Percentiles rank a stretch among this genome's conserved stretches.
These are phyloP conservation scores for Gastrodia elata DNA, from an alignment of 106 monocot species.

Conservation along the genomic window DNA sequence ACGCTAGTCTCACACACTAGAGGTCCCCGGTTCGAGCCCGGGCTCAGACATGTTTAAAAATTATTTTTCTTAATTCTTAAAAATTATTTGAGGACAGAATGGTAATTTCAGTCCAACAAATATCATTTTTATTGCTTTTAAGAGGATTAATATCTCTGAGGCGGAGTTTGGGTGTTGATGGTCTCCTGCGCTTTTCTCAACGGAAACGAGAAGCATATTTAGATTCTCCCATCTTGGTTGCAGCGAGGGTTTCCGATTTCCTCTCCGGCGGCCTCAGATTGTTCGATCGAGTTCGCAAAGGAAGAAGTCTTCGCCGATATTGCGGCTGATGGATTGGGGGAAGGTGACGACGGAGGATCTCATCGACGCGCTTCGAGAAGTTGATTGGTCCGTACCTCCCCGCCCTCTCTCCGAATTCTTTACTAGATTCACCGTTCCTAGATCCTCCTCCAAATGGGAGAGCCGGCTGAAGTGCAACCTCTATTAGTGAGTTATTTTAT, in stretches of 20 bases:
- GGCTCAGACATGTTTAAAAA: constrained; percentile 15
- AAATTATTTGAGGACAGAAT: background rate
- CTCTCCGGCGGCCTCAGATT: background rate
- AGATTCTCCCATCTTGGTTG: background rate
- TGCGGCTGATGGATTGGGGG: constrained; percentile 78
- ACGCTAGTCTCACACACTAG: constrained; percentile 32
- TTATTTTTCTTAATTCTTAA: background rate
- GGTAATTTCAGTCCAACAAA: background rate
- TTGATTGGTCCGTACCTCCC: constrained; percentile 86
- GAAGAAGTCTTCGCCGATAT: background rate
- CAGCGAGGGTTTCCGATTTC: background rate
- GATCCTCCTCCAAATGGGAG: constrained; percentile 89
- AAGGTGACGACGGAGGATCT: constrained; percentile 92
- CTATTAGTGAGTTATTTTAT: constrained; percentile 68
- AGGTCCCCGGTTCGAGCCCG: constrained; percentile 30
- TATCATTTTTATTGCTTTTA: too few relatives aligned
- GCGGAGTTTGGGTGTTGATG: too few relatives aligned
- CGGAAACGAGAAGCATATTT: background rate
- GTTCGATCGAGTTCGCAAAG: background rate
- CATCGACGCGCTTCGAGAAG: constrained; percentile 83
- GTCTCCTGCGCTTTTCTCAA: too few relatives aligned
- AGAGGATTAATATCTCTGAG: too few relatives aligned
- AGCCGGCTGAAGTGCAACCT: constrained; percentile 94
- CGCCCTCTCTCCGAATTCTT: constrained; percentile 90
- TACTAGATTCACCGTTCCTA: constrained; percentile 74